Conservation (phyloP, 768 basidiomycete species). For the Solioccasus polychromus region DNA sequence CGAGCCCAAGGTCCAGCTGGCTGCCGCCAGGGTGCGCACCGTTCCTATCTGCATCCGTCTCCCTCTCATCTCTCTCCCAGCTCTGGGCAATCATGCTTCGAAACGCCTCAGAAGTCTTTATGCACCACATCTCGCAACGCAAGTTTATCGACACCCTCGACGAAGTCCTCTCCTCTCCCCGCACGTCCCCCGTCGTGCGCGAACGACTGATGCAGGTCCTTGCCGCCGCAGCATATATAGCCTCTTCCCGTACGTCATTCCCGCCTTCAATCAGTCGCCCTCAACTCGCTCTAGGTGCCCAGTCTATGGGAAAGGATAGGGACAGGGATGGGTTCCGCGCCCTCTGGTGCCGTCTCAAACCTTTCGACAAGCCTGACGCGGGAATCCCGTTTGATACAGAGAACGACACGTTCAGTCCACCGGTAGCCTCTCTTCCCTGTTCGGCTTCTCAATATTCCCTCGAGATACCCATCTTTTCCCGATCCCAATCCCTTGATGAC, state of each 20-base stretch:
- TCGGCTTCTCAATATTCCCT: constrained; percentile 28
- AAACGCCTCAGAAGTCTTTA: constrained; percentile 72
- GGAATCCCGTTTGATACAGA: constrained; percentile 77
- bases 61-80: constrained; percentile 37
- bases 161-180: constrained; percentile 58
- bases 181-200: constrained; percentile 75
- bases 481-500: constrained; percentile 32
- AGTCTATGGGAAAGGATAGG: constrained; percentile 23
- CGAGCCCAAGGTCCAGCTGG: constrained; percentile 70
- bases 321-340: constrained; percentile 58
- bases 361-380: constrained; percentile 77
- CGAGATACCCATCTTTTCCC: constrained; percentile 37
- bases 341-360: constrained; percentile 80
- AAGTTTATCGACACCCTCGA: constrained; percentile 82
- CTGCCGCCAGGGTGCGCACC: constrained; percentile 65
- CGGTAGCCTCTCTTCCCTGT: constrained; percentile 37
- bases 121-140: constrained; percentile 63
- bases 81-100: constrained; percentile 90
- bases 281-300: constrained; percentile 18
- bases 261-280: too few relatives aligned
- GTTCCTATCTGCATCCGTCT: not conserved
- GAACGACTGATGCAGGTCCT: constrained; percentile 80
- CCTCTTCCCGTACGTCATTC: constrained; percentile 22
- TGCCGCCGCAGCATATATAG: constrained; percentile 69
- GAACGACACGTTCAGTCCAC: constrained; percentile 78